Percentiles rank a stretch among this genome's conserved stretches.
phyloP scores from a whole-genome alignment of 1,284 basidiomycete genomes.

The Rhizoctonia solani region DNA sequence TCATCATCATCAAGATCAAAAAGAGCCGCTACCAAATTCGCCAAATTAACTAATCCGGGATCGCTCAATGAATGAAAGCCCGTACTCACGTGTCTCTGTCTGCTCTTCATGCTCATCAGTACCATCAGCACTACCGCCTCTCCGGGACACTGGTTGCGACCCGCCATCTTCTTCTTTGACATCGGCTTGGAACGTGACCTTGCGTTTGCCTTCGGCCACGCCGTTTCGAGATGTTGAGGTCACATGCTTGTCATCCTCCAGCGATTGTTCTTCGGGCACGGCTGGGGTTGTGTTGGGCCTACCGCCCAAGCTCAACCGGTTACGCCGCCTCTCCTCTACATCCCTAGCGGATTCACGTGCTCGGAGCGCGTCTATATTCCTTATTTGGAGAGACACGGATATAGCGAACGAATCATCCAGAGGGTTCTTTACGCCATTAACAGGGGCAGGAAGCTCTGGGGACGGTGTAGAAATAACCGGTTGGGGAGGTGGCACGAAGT shows the following conservation, averaged over 20 bases:
- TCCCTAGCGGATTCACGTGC: slow-evolving; percentile 11
- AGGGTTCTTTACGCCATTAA: not conserved
- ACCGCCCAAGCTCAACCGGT: slow-evolving; percentile 1
- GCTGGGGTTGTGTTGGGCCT: not conserved
- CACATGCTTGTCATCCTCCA: slow-evolving; percentile 7
- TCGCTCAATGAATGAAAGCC: not conserved
- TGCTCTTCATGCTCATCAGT: slow-evolving; percentile 8
- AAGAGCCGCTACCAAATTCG: not conserved
- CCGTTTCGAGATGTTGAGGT: slow-evolving; percentile 16
- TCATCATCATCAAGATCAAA: slow-evolving; percentile 30
- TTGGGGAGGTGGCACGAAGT: slow-evolving; percentile 11
- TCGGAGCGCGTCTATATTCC: slow-evolving; percentile 25
- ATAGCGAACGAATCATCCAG: slow-evolving; percentile 36
- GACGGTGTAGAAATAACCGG: slow-evolving; percentile 6
- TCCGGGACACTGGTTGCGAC: slow-evolving; percentile 26
- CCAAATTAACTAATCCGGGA: not conserved
- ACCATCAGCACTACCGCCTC: slow-evolving; percentile 5
- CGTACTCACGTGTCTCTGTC: slow-evolving; percentile 25
- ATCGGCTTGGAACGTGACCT: slow-evolving; percentile 32
- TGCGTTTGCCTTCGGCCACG: slow-evolving; percentile 30
- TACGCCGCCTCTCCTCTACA: slow-evolving; percentile 15
- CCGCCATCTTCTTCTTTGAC: slow-evolving; percentile 31
- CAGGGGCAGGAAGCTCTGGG: not conserved
- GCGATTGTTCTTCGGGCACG: slow-evolving; percentile 6
- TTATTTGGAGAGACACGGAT: slow-evolving; percentile 35